These are phyloP conservation scores for Claviceps sp. DNA, from an alignment of 2,329 filamentous ascomycete species.

Conservation along the genomic window DNA sequence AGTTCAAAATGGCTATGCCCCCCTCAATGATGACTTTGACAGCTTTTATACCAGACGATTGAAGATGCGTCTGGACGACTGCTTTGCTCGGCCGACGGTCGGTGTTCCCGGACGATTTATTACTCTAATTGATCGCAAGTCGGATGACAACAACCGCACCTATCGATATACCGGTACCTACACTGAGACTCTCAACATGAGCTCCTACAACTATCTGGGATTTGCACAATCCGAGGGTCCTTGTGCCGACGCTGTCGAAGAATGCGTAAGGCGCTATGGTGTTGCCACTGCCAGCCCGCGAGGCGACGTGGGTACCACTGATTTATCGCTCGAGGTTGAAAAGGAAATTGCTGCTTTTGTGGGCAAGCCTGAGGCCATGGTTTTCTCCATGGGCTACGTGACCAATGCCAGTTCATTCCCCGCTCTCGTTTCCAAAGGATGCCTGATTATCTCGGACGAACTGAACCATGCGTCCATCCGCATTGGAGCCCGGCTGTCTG, in stretches of 20 bases:
- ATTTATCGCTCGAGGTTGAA: conserved; percentile 82
- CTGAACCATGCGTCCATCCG: conserved; percentile 97
- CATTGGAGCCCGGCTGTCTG: conserved; percentile 84
- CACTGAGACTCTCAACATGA: conserved; percentile 95
- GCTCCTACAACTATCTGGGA: conserved; percentile 98
- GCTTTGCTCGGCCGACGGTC: conserved; percentile 83
- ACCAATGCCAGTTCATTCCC: conserved; percentile 92
- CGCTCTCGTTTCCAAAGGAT: conserved; percentile 82
- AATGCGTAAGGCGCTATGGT: conserved; percentile 71
- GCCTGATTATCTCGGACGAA: conserved; percentile 90
- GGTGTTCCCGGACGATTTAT: conserved; percentile 92
- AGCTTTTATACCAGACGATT: conserved; percentile 92
- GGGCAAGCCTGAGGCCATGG: conserved; percentile 86
- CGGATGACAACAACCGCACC: conserved; percentile 79
- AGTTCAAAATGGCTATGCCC: conserved; percentile 77
- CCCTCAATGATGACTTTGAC: conserved; percentile 95
- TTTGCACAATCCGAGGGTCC: conserved; percentile 96
- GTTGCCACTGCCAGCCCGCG: conserved; percentile 72
- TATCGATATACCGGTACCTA: conserved; percentile 82
- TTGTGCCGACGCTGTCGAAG: conserved; percentile 86
- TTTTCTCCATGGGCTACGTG: conserved; percentile 98
- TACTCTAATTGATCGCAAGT: conserved; percentile 80
- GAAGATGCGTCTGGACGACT: conserved; percentile 92
- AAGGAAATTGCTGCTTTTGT: conserved; percentile 80
- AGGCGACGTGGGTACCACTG: conserved; percentile 72